These are phyloP conservation scores for Mucor racemosus DNA, from an alignment of 371 early-diverging fungal species.

Conservation along the genomic window DNA sequence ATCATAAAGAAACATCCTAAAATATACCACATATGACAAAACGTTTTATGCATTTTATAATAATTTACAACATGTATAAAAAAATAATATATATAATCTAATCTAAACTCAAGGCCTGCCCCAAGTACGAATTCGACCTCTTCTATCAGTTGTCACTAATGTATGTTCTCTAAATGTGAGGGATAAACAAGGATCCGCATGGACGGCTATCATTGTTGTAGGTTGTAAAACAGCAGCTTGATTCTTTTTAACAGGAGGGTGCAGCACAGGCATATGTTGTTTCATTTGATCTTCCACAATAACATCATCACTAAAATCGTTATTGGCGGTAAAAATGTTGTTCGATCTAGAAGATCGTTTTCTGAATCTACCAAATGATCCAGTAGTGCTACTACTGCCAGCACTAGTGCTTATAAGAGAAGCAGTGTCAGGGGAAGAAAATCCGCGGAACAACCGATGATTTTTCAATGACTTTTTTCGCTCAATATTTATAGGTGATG, in stretches of 20 bases:
- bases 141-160: slow-evolving; percentile 83
- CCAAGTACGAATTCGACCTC: slow-evolving; percentile 86
- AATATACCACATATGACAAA: too few relatives aligned
- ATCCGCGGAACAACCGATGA: slow-evolving; percentile 26
- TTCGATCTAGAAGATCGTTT: slow-evolving; percentile 17
- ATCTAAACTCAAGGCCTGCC: slow-evolving; percentile 34
- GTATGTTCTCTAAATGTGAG: slow-evolving; percentile 57
- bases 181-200: slow-evolving; percentile 68
- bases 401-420: slow-evolving; percentile 1
- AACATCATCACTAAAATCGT: slow-evolving; percentile 13
- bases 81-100: background rate
- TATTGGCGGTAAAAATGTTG: slow-evolving; percentile 1
- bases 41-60: too few relatives aligned
- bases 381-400: background rate
- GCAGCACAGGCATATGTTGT: slow-evolving; percentile 40
- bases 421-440: slow-evolving; percentile 18
- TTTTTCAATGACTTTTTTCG: slow-evolving; percentile 28
- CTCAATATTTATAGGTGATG: slow-evolving; percentile 12
- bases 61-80: too few relatives aligned
- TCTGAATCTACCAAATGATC: slow-evolving; percentile 19
- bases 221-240: slow-evolving; percentile 85
- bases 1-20: too few relatives aligned
- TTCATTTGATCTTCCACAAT: slow-evolving; percentile 10
- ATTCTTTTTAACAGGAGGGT: slow-evolving; percentile 72
- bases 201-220: slow-evolving; percentile 68